Evolutionary conservation across 1,284 basidiomycete genomes (phyloP).

Genomic region (Moesziomyces aphidis): DNA sequence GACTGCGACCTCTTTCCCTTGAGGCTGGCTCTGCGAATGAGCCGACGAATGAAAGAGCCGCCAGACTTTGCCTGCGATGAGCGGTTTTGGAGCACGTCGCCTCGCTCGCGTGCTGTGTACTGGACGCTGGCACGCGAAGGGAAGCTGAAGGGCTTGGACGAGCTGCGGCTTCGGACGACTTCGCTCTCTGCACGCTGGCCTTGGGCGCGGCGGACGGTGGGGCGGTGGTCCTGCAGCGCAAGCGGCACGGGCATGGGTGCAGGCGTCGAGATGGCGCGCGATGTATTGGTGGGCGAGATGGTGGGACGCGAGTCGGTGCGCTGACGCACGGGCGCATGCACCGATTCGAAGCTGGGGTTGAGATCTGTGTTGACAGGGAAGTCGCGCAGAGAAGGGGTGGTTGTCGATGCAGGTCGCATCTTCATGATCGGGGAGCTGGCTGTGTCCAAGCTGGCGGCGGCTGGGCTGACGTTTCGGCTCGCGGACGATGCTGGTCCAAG

Average conservation of each 20-base stretch:
- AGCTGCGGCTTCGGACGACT: slow-evolving; percentile 26
- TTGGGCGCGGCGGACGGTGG: slow-evolving; percentile 26
- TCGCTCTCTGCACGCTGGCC: slow-evolving; percentile 50
- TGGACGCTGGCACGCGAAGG: slow-evolving; percentile 34
- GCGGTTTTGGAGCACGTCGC: slow-evolving; percentile 9
- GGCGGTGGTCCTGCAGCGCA: slow-evolving; percentile 31
- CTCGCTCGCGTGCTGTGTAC: slow-evolving; percentile 20
- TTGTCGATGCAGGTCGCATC: slow-evolving; percentile 19
- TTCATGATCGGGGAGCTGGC: slow-evolving; percentile 45
- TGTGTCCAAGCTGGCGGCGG: slow-evolving; percentile 21
- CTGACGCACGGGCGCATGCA: slow-evolving; percentile 25
- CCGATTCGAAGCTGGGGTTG: slow-evolving; percentile 30
- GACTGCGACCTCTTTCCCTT: slow-evolving; percentile 46
- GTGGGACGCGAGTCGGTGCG: slow-evolving; percentile 42
- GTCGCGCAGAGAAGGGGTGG: slow-evolving; percentile 32
- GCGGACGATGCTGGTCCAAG: background rate
- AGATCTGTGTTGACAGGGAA: slow-evolving; percentile 30
- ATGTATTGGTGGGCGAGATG: slow-evolving; percentile 30
- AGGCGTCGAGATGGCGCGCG: slow-evolving; percentile 29
- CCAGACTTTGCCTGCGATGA: slow-evolving; percentile 10
- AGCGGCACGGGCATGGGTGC: slow-evolving; percentile 37
- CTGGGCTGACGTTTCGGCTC: slow-evolving; percentile 11
- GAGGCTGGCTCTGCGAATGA: slow-evolving; percentile 43
- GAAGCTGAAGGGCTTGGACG: slow-evolving; percentile 34
- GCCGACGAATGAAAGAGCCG: slow-evolving; percentile 33